These are phyloP conservation scores for Chamaecrista fasciculata DNA, from an alignment of 306 rosid species.

Conservation along the genomic window DNA sequence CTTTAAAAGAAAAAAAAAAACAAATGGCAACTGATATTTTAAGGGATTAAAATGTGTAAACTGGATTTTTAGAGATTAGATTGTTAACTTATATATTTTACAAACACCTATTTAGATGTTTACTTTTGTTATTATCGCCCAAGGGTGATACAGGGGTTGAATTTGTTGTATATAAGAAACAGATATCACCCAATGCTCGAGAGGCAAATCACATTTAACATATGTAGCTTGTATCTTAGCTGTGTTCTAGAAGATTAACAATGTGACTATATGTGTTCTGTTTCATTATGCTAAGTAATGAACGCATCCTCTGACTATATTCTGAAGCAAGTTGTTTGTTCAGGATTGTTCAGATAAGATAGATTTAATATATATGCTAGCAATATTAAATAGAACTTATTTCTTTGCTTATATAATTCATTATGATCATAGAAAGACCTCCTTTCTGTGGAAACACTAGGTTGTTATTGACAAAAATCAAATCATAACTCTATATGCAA, in stretches of 20 bases:
- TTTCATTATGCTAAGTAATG: neutral
- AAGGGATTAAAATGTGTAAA: no score
- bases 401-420: neutral
- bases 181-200: neutral
- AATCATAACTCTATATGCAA: constrained; percentile 10
- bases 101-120: no score
- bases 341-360: neutral
- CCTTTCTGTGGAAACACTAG: neutral
- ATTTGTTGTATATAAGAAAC: neutral
- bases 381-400: neutral
- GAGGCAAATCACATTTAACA: neutral
- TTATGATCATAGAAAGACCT: neutral
- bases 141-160: neutral
- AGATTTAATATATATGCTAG: constrained; percentile 3
- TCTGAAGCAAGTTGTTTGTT: neutral
- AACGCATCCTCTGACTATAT: neutral
- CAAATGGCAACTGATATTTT: neutral
- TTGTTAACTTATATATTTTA: no score
- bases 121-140: neutral
- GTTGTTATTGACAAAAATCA: neutral
- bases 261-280: constrained; percentile 8
- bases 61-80: no score
- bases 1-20: no score
- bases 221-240: neutral
- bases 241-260: constrained; percentile 3